Conservation (phyloP, 169 alveolate species). For the Plasmodium ovale region DNA sequence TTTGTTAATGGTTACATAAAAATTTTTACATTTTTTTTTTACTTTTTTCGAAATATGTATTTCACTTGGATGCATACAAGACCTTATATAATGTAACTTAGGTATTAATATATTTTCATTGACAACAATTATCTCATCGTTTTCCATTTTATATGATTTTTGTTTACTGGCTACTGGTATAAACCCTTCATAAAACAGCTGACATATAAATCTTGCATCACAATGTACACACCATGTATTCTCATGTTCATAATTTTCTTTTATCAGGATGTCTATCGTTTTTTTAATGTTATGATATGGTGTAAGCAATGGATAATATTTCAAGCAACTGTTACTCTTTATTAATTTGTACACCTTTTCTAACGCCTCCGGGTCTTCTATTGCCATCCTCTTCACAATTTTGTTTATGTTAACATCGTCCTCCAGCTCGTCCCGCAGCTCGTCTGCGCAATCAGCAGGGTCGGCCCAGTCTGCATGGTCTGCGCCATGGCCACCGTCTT, state of each 20-base stretch:
- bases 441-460: background rate
- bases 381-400: constrained; percentile 8
- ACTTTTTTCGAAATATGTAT: constrained; percentile 78
- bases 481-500: background rate
- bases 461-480: background rate
- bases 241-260: constrained; percentile 75
- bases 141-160: constrained; percentile 4
- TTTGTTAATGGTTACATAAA: constrained; percentile 77
- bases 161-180: constrained; percentile 79
- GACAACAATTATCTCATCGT: constrained; percentile 19
- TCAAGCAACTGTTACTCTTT: constrained; percentile 30
- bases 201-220: constrained; percentile 77
- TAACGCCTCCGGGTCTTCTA: constrained; percentile 24
- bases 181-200: constrained; percentile 78
- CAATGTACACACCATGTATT: constrained; percentile 83
- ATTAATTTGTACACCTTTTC: constrained; percentile 23
- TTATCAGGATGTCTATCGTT: constrained; percentile 40
- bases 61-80: constrained; percentile 77
- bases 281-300: constrained; percentile 76
- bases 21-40: constrained; percentile 49
- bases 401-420: constrained; percentile 39
- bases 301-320: constrained; percentile 71
- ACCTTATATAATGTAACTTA: constrained; percentile 79
- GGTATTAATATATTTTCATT: constrained; percentile 75
- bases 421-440: background rate